Evolutionary conservation across 106 monocot species (phyloP), one percentile per base, ranked within the genome.

Genomic region (Allium sativum): DNA sequence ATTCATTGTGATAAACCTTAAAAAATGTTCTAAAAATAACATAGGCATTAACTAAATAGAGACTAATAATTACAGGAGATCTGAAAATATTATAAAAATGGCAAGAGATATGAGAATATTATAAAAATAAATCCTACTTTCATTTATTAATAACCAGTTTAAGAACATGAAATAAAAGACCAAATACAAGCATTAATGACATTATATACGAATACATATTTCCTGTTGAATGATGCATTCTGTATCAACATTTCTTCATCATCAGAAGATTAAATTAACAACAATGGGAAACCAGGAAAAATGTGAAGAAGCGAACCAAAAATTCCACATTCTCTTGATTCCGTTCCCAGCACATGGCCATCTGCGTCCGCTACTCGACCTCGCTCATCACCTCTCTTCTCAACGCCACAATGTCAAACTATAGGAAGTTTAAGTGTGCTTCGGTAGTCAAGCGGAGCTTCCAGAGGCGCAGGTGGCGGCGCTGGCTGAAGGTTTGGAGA

Each of bases 271-370:
- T 50, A 50, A 11, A 50, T n/a, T n/a, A n/a, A 50, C 48, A 50
- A 50, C 15, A 15, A 15, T 50, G 48, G 8, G 48, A 50, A 50
- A 50, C 15, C 48, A 50, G 15, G 48, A 50, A 50, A 15, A 50
- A 3, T 3, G 48, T 12, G 48, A 50, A 50, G 48, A 11, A 50
- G 1, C 48, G 2, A 1, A 3, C 15, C 48, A 31, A 7, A 20
- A 56, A 19, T 12, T 72, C 9, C 85, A 86, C 44, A 20, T 87
- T 45, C 71, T 82, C n/a, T 51, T 78, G 8, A 52, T 89, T 56
- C 88, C 84, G 0, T 84, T 45, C 73, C 84, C 88, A 8, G 77
- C 84, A 1, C 80, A 78, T 56, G 88, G 88, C 56, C 88, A 89
- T 60, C 69, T 84, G 58, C 59, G 76, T 7, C 72, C 84, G 7